Evolutionary conservation across 1,284 basidiomycete genomes (phyloP), one percentile per base, ranked within the genome.

Genomic region (Blastosporella zonata): DNA sequence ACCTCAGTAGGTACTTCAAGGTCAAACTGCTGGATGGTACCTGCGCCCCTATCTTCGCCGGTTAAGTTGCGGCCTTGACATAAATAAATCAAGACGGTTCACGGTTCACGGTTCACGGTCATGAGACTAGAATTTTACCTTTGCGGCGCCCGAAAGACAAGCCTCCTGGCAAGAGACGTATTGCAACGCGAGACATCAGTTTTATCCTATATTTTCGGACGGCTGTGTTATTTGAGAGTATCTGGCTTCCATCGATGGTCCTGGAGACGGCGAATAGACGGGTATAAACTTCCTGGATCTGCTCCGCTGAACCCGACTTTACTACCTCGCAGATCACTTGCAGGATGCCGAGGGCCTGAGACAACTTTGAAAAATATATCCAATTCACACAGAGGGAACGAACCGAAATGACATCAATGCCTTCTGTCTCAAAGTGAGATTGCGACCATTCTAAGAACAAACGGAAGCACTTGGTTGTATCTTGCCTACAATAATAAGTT

Each of bases 1-100:
- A 93, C 77, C 45, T 87, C 83, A 42, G 90, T 86, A 0, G 93
- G 87, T 1, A 93, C 75, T 21, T 95, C 87, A 6, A 75, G 65
- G n/a, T 87, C 82, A 2, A 75, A 72, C 9, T 77, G 69, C 12
- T 51, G 47, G 18, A 49, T 44, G 29, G 43, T 36, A 6, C 47
- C 25, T 54, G 41, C 18, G 38, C 35, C 31, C 39, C 42, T 17
- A 37, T 36, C 29, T 52, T 53, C 33, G 12, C 62, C 64, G 40
- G 55, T 57, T 44, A 69, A 54, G 20, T 54, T 47, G 43, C 61
- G 62, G 43, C 59, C 67, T 67, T 43, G 15, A n/a, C 3, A 17
- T n/a, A 28, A 13, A 28, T 15, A 23, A 38, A 23, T 50, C 34
- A 50, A 20, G 20, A 27, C 15, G n/a, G 8, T 28, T n/a, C n/a